phyloP scores from a whole-genome alignment of 257 asterid species.

The Fraxinus excelsior region DNA sequence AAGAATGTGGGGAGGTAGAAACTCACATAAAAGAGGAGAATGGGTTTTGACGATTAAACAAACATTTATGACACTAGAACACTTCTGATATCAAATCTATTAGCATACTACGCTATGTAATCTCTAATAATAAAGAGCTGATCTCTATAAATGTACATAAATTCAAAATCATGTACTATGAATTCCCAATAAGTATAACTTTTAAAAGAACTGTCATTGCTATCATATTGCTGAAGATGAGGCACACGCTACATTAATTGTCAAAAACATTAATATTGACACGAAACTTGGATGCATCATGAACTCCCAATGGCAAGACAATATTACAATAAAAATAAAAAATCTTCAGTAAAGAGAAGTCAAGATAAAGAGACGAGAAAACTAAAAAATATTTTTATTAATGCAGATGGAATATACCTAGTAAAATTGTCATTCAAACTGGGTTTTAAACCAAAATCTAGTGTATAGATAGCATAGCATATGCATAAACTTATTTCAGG shows the following conservation, averaged over 20 bases:
- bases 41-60: neutral
- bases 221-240: neutral
- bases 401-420: neutral
- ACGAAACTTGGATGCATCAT: neutral
- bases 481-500: no score
- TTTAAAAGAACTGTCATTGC: neutral
- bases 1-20: neutral
- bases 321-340: neutral
- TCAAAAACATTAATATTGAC: neutral
- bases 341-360: neutral
- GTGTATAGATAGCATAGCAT: neutral
- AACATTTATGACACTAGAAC: neutral
- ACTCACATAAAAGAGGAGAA: neutral
- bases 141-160: neutral
- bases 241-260: neutral
- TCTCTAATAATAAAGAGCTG: neutral
- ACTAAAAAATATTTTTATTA: no score
- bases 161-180: neutral
- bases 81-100: neutral
- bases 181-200: neutral
- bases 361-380: neutral
- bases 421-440: neutral
- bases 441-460: neutral
- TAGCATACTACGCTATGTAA: neutral
- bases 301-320: neutral